Conservation (phyloP, 2,329 filamentous ascomycete species). For the Pseudogymnoascus sp. region DNA sequence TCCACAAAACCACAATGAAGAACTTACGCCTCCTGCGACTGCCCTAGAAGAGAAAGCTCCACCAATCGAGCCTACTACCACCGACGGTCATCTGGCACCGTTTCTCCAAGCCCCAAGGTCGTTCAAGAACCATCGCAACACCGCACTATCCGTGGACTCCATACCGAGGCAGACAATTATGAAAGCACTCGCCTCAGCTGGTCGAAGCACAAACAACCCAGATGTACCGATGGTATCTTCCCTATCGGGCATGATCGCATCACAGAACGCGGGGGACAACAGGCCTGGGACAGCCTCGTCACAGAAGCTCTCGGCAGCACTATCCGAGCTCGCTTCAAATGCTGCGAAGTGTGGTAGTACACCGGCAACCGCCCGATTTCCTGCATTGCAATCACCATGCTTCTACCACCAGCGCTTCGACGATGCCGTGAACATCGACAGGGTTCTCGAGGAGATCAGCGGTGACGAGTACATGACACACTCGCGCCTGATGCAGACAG, state of each 20-base stretch:
- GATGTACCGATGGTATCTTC: conserved; percentile 41
- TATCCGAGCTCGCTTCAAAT: conserved; percentile 40
- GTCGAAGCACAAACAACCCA: conserved; percentile 51
- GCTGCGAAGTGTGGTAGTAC: conserved; percentile 20
- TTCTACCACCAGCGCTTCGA: conserved; percentile 98
- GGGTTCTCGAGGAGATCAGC: conserved; percentile 88
- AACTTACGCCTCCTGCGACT: conserved; percentile 7
- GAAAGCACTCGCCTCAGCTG: conserved; percentile 67
- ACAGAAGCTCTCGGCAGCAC: conserved; percentile 54
- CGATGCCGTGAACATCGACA: conserved; percentile 89
- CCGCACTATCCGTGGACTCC: conserved; percentile 28
- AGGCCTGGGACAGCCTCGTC: conserved; percentile 29
- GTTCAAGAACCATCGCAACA: conserved; percentile 23
- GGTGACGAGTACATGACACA: conserved; percentile 86
- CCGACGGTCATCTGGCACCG: conserved; percentile 18
- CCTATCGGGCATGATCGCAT: conserved; percentile 49
- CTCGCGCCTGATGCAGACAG: conserved; percentile 88
- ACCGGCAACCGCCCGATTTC: conserved; percentile 40
- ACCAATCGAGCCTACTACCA: not conserved
- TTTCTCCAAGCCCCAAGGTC: conserved; percentile 16
- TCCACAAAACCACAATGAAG: conserved; percentile 4
- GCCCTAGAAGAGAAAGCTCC: conserved; percentile 3
- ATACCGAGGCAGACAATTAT: conserved; percentile 72
- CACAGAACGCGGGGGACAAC: conserved; percentile 26
- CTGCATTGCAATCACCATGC: conserved; percentile 79